Conservation (phyloP, 2,329 filamentous ascomycete species). For the Monosporascus sp. region DNA sequence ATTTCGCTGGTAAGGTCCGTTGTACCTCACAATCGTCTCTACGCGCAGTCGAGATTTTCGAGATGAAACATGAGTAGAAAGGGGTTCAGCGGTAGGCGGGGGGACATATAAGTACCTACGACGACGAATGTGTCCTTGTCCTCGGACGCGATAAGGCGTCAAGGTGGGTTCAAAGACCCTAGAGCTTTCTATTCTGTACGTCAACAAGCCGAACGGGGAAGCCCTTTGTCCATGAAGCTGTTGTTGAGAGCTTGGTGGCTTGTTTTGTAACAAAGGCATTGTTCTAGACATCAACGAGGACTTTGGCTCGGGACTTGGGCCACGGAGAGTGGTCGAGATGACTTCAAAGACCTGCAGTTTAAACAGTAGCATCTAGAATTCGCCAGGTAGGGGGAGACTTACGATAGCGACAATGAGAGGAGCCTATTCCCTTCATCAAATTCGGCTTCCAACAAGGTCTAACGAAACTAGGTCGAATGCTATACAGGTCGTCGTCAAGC, state of each 20-base stretch:
- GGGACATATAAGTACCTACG: background rate
- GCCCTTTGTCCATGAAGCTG: background rate
- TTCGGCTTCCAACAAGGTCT: conserved; percentile 1
- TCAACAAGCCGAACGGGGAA: background rate
- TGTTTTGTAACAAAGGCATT: conserved; percentile 10
- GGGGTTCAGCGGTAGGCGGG: too few species aligned
- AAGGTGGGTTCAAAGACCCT: background rate
- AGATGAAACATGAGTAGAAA: too few species aligned
- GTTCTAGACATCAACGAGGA: conserved; percentile 7
- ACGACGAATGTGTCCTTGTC: background rate
- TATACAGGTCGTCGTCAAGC: background rate
- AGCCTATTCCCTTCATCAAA: background rate
- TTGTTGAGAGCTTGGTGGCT: background rate
- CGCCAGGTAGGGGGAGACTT: conserved; percentile 5
- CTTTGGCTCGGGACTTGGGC: conserved; percentile 2
- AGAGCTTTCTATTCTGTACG: background rate
- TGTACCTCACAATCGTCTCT: too few species aligned
- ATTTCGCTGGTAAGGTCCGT: too few species aligned
- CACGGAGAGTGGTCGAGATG: conserved; percentile 5
- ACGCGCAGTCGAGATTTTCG: too few species aligned
- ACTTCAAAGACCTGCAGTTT: conserved; percentile 2
- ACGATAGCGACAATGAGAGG: conserved; percentile 1
- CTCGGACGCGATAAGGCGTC: background rate
- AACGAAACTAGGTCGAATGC: too few species aligned
- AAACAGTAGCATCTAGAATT: conserved; percentile 8